Evolutionary conservation across 2,329 filamentous ascomycete species (phyloP), one percentile per base, ranked within the genome.

Genomic region (Myriosclerotinia duriaeana): DNA sequence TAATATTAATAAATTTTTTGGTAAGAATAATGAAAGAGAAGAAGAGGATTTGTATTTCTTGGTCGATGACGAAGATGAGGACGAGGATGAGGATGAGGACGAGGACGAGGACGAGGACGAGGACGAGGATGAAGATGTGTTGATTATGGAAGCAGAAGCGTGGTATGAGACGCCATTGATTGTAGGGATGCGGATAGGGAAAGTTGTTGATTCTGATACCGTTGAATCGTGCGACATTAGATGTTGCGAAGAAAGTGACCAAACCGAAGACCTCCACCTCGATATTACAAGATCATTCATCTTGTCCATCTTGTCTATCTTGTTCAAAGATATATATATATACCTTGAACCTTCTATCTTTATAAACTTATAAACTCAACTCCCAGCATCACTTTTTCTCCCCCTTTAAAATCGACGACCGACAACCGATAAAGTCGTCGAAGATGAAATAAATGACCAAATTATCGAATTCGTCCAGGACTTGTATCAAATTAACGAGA

Each of bases 331-430:
- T 17, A 5, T 36, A 26, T 17, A 5, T 36, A 26, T 8, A 40
- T 1, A 17, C 22, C n/a, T 14, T 17, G 4, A 55, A 40, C 12
- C 53, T 22, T 55, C 1, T 42, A 36, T 59, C 65, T 60, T 66
- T 71, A 72, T 67, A 70, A 63, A 71, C 72, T 71, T 74, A 70
- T 70, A 26, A 26, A 26, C 26, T 26, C 26, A 26, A 26, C 26
- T 69, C 74, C 74, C 72, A 74, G 71, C 74, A 75, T 75, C 62
- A 69, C 72, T 72, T 40, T 58, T 20, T 30, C 9, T 26, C 26
- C 26, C 26, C 26, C 26, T 26, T 26, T 26, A 26, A 20, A 48
- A 5, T 50, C 30, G 7, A 8, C 4, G 20, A 20, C 42, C 38
- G 53, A 65, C 53, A 58, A 65, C 62, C 30, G 17, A 4, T 15